Evolutionary conservation across 2,329 filamentous ascomycete genomes (phyloP).

Genomic region (Cladosporium colombiae): DNA sequence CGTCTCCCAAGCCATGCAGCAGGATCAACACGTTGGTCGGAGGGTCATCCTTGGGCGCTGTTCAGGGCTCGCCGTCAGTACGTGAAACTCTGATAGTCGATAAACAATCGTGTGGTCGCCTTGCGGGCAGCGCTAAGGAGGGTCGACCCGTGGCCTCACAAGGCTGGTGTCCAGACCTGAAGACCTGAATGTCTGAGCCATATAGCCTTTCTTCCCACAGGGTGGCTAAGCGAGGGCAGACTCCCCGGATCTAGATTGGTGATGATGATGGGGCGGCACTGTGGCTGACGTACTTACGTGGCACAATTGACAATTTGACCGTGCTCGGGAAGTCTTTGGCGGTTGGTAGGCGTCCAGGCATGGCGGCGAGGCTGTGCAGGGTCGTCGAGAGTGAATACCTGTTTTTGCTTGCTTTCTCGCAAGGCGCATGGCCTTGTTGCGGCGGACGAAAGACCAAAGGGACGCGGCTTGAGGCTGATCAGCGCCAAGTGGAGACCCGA

Average conservation of each 20-base stretch:
- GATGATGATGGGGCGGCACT: not conserved
- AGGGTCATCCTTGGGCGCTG: conserved; percentile 53
- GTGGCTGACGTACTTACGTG: conserved; percentile 43
- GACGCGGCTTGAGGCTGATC: not conserved
- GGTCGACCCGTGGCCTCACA: conserved; percentile 11
- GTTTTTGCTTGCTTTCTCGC: not conserved
- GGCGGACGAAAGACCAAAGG: not conserved
- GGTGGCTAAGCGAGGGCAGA: not conserved
- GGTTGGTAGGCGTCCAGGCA: conserved; percentile 47
- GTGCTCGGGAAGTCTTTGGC: conserved; percentile 45
- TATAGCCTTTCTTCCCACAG: not conserved
- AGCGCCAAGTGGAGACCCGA: conserved; percentile 7
- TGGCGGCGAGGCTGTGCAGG: conserved; percentile 23
- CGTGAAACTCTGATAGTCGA: not conserved
- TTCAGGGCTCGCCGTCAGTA: conserved; percentile 13
- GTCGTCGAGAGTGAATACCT: not conserved
- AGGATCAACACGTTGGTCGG: conserved; percentile 76
- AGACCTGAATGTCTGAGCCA: not conserved
- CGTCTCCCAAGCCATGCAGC: conserved; percentile 83
- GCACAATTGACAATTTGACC: conserved; percentile 45
- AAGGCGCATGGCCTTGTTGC: not conserved
- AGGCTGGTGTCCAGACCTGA: conserved; percentile 9
- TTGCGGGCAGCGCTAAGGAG: conserved; percentile 4
- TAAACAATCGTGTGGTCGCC: not conserved
- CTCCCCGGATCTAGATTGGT: not conserved